Percentiles rank a stretch among this genome's conserved stretches.
These are phyloP conservation scores for Malus sieversii DNA, from an alignment of 306 rosid species.

Conservation along the genomic window DNA sequence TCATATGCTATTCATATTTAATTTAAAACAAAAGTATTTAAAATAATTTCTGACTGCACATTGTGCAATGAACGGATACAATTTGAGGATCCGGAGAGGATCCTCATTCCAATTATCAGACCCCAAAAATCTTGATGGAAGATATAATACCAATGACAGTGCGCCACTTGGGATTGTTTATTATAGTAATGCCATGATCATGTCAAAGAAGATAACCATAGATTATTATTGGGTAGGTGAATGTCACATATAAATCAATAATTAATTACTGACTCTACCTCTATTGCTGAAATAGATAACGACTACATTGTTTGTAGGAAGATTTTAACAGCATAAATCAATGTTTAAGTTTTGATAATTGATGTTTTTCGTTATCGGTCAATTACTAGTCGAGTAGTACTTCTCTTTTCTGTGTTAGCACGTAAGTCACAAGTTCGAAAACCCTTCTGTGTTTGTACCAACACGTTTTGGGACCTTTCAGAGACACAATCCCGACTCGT, in stretches of 20 bases:
- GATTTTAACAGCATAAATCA: not conserved
- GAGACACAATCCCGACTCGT: not conserved
- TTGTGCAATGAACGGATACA: no score
- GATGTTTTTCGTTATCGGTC: no score
- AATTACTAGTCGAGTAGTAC: no score
- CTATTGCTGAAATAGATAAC: not conserved
- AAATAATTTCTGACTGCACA: no score
- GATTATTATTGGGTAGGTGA: conserved; percentile 60
- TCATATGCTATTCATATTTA: no score
- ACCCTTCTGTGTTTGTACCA: conserved; percentile 25
- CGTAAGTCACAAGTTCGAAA: no score
- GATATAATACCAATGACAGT: conserved; percentile 42
- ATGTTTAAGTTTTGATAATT: not conserved
- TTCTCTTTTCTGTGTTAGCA: not conserved
- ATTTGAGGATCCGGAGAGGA: no score
- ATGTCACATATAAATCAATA: not conserved
- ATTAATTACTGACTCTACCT: conserved; percentile 18
- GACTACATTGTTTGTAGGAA: not conserved
- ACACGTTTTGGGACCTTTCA: conserved; percentile 28
- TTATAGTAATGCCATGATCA: conserved; percentile 30
- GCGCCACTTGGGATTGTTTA: conserved; percentile 30
- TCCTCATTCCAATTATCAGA: not conserved
- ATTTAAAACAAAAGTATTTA: no score
- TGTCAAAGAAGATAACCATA: conserved; percentile 32
- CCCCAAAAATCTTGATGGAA: conserved; percentile 44